These are phyloP conservation scores for Sarcodon aspratus DNA, from an alignment of 768 basidiomycete genomes.

Conservation along the genomic window DNA sequence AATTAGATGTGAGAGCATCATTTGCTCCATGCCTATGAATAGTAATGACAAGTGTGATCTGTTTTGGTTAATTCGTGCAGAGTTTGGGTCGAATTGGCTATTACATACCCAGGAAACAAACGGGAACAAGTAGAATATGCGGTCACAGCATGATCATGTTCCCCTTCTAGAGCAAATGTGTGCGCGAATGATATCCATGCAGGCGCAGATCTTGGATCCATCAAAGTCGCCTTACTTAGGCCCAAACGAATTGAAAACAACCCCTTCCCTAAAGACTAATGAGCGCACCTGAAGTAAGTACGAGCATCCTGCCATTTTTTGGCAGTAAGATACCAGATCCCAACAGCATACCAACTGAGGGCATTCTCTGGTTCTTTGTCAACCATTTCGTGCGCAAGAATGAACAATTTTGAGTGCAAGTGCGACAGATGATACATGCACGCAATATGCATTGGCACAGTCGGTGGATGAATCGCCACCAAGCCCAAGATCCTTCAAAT, in stretches of 20 bases:
- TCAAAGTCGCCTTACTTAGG: constrained; percentile 83
- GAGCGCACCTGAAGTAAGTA: constrained; percentile 84
- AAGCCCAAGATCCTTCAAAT: constrained; percentile 65
- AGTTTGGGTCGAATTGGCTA: background rate
- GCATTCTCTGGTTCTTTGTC: constrained; percentile 89
- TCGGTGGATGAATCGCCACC: constrained; percentile 77
- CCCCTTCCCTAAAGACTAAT: background rate
- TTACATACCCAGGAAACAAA: constrained; percentile 80
- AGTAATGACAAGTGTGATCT: constrained; percentile 94
- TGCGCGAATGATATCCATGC: constrained; percentile 98
- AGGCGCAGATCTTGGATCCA: constrained; percentile 93
- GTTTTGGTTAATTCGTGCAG: constrained; percentile 2
- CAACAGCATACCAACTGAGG: constrained; percentile 97
- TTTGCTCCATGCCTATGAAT: constrained; percentile 98
- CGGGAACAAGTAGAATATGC: constrained; percentile 96
- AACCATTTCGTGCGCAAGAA: constrained; percentile 93
- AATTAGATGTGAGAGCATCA: constrained; percentile 70
- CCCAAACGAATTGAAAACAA: background rate
- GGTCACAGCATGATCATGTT: constrained; percentile 97
- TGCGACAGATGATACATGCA: constrained; percentile 96
- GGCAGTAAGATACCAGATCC: constrained; percentile 87
- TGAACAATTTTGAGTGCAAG: constrained; percentile 86
- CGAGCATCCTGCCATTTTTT: constrained; percentile 86
- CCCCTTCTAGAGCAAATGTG: constrained; percentile 93
- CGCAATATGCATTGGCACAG: constrained; percentile 90